phyloP scores from a whole-genome alignment of 2,329 filamentous ascomycete species.

The Kalmusia sp. region DNA sequence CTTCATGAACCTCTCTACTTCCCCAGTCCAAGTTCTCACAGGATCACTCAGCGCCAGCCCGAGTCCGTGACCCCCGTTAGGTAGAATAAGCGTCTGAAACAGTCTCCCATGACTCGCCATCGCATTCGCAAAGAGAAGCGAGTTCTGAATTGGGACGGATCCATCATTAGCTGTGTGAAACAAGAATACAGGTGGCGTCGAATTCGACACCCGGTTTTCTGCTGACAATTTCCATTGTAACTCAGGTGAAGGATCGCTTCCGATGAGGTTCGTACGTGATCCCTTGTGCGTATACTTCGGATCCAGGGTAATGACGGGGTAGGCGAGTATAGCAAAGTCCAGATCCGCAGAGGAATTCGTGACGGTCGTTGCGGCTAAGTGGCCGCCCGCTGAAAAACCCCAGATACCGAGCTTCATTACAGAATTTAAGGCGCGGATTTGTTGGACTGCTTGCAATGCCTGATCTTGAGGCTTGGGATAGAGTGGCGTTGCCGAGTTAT shows the following conservation, averaged over 20 bases:
- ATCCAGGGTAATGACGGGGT: conserved; percentile 13
- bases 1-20: conserved; percentile 12
- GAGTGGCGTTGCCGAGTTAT: background rate
- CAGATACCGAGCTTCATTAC: conserved; percentile 13
- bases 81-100: conserved; percentile 8
- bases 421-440: conserved; percentile 7
- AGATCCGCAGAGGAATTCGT: conserved; percentile 8
- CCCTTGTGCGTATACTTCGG: conserved; percentile 10
- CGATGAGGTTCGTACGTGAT: conserved; percentile 13
- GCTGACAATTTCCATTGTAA: conserved; percentile 5
- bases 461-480: conserved; percentile 13
- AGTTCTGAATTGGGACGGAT: conserved; percentile 10
- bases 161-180: conserved; percentile 14
- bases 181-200: conserved; percentile 12
- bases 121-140: conserved; percentile 8
- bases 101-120: conserved; percentile 10
- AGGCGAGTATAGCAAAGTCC: conserved; percentile 12
- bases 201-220: conserved; percentile 12
- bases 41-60: conserved; percentile 10
- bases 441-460: conserved; percentile 9
- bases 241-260: conserved; percentile 7
- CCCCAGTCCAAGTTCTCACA: conserved; percentile 10
- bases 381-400: conserved; percentile 13
- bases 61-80: conserved; percentile 11
- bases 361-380: conserved; percentile 10